Base-by-base conservation (phyloP, 116 monocot species). In the Phalaenopsis hybrid region DNA sequence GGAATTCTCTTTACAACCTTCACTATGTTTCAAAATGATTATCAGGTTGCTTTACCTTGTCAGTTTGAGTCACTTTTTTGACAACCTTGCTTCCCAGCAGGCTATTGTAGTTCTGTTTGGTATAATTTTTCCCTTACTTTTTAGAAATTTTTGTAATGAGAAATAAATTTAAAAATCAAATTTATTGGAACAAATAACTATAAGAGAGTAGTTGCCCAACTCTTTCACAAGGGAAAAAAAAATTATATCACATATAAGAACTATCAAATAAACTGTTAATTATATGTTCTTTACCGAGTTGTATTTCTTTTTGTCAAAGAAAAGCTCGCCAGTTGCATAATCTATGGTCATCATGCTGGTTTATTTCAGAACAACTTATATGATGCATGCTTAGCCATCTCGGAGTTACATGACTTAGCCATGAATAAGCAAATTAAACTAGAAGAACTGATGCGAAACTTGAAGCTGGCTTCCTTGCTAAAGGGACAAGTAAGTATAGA, bases 381-480 rank as follows among this genome's bases (percentile, higher is more conserved):
- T 31, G 31, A 58, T 34, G 31, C 28, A 34, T 57, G 55, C 58
- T 37, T 20, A 59, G 10, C 57, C 41, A 51, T 57, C 2, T 57
- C 37, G 16, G 31, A 57, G 9, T 37, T 79, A 31, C 57, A 18
- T 2, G 23, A 37, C 12, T 37, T 17, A 4, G 20, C 18, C 58
- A 73, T 43, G 55, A 57, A 79, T 57, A 79, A 51, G 21, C 49
- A 51, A 51, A 57, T 51, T 18, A 57, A 57, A 41, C 79, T 79
- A 3, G 33, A 43, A 58, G 15, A 18, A 4, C n/a, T 76, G 20
- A 76, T 2, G 50, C 44, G 21, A 46, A 73, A 73, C 73, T 73
- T 73, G 73, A 73, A 73, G 73, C 73, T 73, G 73, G 73, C 73
- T 73, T 73, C 73, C 41, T 25, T 73, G 25, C 41, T 73, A 43